Base-by-base conservation (phyloP, 106 monocot genomes). In the Phalaenopsis aphrodite region DNA sequence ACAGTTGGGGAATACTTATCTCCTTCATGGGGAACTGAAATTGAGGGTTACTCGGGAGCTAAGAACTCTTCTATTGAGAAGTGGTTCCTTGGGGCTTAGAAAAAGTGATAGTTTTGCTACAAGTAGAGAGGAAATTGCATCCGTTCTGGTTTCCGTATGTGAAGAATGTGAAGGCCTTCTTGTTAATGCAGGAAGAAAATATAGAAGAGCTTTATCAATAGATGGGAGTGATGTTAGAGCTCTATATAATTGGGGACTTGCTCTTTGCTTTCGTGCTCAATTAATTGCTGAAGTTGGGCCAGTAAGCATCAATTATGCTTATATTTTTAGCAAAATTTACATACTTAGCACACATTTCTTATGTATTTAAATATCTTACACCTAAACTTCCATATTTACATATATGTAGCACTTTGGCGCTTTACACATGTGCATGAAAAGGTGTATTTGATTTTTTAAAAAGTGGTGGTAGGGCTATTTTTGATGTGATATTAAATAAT, bases 241-340 rank as follows among this genome's bases (percentile, higher is more conserved):
- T 64, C 90, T 97, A 55, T 97, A 97, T 82, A 97, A 97, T 80
- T 97, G 97, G 97, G 97, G 97, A 19, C 84, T 97, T 78, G 94
- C 94, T 67, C 89, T 97, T 17, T 92, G 89, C 80, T 92, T 84
- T 55, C 92, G 94, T 79, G 97, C 94, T 79, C 87, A 97, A 57
- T 87, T 97, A 78, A 88, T 97, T 84, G 91, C 90, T 48, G 97
- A 97, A 85, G 90, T 94, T 81, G 97, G 97, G 56, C 94, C 94
- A 49, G 97, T 96, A 96, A 88, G 91, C 18, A 67, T 56, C 41
- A 17, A 75, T 42, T 30, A 30, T 30, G 14, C 52, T 52, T 52
- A 8, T 39, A 75, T 4, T 21, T 45, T 71, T 71, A 38, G 5
- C 38, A 71, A 36, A 71, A 41, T 71, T 41, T 71, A 30, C 30